These are phyloP conservation scores for Hibiscus syriacus DNA, from an alignment of 345 rosid species.

Conservation along the genomic window DNA sequence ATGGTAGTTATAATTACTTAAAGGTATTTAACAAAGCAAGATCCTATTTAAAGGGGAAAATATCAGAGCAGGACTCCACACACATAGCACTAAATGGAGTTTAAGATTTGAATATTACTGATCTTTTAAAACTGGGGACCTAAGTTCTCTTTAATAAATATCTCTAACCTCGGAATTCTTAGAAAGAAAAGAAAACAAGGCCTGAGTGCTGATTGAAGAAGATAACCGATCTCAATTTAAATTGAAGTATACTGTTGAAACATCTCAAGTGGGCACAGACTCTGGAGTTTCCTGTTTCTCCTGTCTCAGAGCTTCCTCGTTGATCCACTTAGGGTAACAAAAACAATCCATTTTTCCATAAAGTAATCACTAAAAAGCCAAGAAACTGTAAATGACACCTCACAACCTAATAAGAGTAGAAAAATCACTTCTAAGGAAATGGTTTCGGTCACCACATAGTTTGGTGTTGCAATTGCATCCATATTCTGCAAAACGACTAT, in stretches of 20 bases:
- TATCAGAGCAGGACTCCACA: not conserved
- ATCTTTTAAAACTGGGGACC: not conserved
- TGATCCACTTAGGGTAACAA: not conserved
- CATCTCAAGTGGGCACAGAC: not conserved
- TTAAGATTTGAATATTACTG: not conserved
- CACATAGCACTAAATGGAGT: not conserved
- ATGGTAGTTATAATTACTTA: not conserved
- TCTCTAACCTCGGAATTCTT: not conserved
- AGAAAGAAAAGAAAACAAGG: not conserved
- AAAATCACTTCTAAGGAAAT: not conserved
- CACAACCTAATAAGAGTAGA: not conserved
- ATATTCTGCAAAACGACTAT: not conserved
- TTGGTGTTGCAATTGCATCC: not conserved
- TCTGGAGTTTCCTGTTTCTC: not conserved
- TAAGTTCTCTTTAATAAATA: not conserved
- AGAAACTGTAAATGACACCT: not conserved
- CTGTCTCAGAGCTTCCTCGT: not conserved
- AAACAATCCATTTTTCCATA: not conserved
- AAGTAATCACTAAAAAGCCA: not conserved
- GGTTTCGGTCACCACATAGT: not conserved
- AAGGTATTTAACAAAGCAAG: not conserved
- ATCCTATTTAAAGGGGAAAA: too few relatives aligned
- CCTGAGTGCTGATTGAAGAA: not conserved
- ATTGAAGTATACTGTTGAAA: not conserved
- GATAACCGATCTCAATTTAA: not conserved